These are phyloP conservation scores for Carex littledalei DNA, from an alignment of 176 grass and related monocot genomes.

Conservation along the genomic window DNA sequence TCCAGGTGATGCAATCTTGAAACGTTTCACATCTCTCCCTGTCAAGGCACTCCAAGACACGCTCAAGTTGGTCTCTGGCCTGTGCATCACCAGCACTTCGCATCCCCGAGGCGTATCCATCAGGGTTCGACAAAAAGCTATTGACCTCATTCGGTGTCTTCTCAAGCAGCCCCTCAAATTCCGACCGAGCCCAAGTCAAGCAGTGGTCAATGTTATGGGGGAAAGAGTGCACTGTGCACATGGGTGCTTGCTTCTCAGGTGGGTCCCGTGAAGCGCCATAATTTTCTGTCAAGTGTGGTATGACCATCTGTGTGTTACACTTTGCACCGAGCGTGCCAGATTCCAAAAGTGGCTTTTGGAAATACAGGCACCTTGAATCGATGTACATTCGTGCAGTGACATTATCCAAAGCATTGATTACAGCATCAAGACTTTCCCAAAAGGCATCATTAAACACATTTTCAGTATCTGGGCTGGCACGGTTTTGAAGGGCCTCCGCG, in stretches of 20 bases:
- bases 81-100: constrained; percentile 58
- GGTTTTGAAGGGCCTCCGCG: constrained; percentile 31
- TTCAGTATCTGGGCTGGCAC: constrained; percentile 36
- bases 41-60: constrained; percentile 50
- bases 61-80: constrained; percentile 48
- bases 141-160: constrained; percentile 60
- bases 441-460: constrained; percentile 44
- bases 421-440: constrained; percentile 29
- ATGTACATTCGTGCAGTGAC: constrained; percentile 40
- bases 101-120: constrained; percentile 45
- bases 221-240: constrained; percentile 64
- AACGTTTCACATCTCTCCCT: constrained; percentile 47
- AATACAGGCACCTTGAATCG: constrained; percentile 37
- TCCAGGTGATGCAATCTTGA: constrained; percentile 67
- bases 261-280: constrained; percentile 56
- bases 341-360: constrained; percentile 43
- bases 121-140: constrained; percentile 44
- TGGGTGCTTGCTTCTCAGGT: constrained; percentile 57
- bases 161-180: constrained; percentile 63
- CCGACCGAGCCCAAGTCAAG: constrained; percentile 53
- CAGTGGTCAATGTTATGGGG: constrained; percentile 75
- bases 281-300: constrained; percentile 55
- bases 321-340: constrained; percentile 40
- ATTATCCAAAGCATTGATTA: constrained; percentile 45
- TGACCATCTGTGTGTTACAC: constrained; percentile 42